Evolutionary conservation across 805 yeast genomes (phyloP), one percentile per base, ranked within the genome.

Genomic region (Spathaspora gorwiae): DNA sequence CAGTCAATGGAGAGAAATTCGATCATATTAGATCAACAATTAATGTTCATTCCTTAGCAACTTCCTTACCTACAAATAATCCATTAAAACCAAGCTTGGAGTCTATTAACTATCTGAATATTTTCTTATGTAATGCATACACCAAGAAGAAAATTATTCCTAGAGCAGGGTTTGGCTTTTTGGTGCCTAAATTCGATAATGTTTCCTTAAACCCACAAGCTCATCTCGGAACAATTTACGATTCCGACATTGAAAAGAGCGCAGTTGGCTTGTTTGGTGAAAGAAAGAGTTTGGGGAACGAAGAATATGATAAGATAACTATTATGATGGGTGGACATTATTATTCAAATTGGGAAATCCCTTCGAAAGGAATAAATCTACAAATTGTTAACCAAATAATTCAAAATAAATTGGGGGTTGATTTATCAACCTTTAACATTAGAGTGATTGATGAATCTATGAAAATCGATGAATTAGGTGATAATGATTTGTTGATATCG

Each of bases 301-400:
- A 9, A 29, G 39, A 68, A 0, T 83, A 81, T 52, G 79, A 89
- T 5, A 88, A 86, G 54, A 59, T 90, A 45, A 94, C 99, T 0
- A 76, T 88, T 26, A 92, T 92, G 97, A 66, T 90, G 54, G 97
- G 97, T 5, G 97, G 97, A 0, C 87, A 85, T 55, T 73, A 60
- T 30, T 66, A 64, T 42, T 60, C 66, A 26, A 45, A 59, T 7
- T 42, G 55, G 12, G 62, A 60, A 4, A 49, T 66, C 9, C 75
- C 76, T 1, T 64, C 73, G 0, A 26, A 54, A 9, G 43, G 45
- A 7, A 40, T 62, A 5, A 59, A 59, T 35, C 36, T 67, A 11
- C 56, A 54, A 37, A 62, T 65, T 14, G 56, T 64, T 7, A 59
- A 60, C 32, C 50, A 58, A 9, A 56, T 62, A 5, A 49, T 71